Percentiles rank a stretch among this genome's conserved stretches.
These are phyloP conservation scores for Wickerhamiella sergipiensis DNA, from an alignment of 805 yeast species.

Conservation along the genomic window DNA sequence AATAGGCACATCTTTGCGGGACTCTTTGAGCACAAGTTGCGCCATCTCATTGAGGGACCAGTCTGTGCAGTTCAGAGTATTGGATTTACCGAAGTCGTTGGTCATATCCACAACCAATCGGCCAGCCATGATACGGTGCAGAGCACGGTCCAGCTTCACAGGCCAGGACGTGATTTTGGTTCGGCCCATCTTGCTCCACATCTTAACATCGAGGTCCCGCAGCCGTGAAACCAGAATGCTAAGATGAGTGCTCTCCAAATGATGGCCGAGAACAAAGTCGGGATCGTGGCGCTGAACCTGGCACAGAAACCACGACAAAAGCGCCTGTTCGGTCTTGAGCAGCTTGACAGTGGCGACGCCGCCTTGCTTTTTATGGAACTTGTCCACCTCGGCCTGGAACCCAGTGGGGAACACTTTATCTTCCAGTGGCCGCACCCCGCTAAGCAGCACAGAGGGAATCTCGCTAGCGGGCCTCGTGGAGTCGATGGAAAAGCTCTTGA, in stretches of 20 bases:
- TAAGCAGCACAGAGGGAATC: conserved; percentile 47
- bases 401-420: conserved; percentile 57
- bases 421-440: conserved; percentile 65
- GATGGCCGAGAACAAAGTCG: conserved; percentile 80
- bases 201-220: conserved; percentile 54
- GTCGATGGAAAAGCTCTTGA: conserved; percentile 57
- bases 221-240: conserved; percentile 74
- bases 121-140: conserved; percentile 68
- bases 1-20: conserved; percentile 50
- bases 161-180: conserved; percentile 54
- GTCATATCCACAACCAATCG: conserved; percentile 84
- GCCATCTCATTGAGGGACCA: conserved; percentile 93
- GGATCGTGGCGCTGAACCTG: conserved; percentile 71
- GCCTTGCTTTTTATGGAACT: conserved; percentile 35
- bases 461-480: conserved; percentile 47
- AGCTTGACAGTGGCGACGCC: background rate
- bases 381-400: conserved; percentile 33
- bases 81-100: conserved; percentile 87
- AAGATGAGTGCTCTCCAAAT: conserved; percentile 62
- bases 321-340: conserved; percentile 50
- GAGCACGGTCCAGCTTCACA: conserved; percentile 33
- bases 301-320: conserved; percentile 64
- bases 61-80: conserved; percentile 70
- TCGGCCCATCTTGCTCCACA: conserved; percentile 78
- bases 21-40: conserved; percentile 56